Evolutionary conservation across 2,329 filamentous ascomycete species (phyloP).

Genomic region (Atkinsonella texensis): DNA sequence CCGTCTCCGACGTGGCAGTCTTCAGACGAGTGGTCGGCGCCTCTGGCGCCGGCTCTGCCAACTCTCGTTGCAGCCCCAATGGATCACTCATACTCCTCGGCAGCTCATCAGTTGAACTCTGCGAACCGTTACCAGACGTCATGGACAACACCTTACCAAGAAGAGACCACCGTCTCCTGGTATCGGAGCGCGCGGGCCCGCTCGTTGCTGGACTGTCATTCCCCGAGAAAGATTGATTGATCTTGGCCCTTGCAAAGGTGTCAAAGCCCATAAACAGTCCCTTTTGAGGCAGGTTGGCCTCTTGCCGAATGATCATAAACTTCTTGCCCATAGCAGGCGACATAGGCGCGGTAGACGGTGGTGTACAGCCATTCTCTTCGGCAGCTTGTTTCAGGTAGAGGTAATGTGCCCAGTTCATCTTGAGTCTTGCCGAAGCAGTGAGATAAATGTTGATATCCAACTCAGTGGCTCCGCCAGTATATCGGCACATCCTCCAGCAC

Average conservation of each 20-base stretch:
- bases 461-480: constrained; percentile 52
- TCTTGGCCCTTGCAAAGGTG: constrained; percentile 23
- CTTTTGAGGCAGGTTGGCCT: constrained; percentile 38
- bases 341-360: constrained; percentile 68
- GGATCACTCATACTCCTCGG: constrained; percentile 1
- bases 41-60: background rate
- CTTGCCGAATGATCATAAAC: constrained; percentile 80
- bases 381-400: constrained; percentile 60
- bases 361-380: constrained; percentile 38
- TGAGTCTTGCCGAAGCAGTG: constrained; percentile 54
- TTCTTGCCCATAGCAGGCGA: constrained; percentile 74
- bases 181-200: constrained; percentile 21
- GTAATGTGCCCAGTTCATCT: constrained; percentile 67
- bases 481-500: constrained; percentile 79
- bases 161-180: constrained; percentile 51
- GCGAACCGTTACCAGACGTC: constrained; percentile 13
- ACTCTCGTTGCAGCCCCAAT: background rate
- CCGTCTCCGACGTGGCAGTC: constrained; percentile 33
- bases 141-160: constrained; percentile 49
- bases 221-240: constrained; percentile 11
- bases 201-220: constrained; percentile 16
- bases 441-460: constrained; percentile 60
- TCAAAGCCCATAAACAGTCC: constrained; percentile 40
- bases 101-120: background rate
- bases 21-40: constrained; percentile 12